Percentiles rank a stretch among this genome's conserved stretches.
These are phyloP conservation scores for Aspergillus eucalypticola DNA, from an alignment of 2,329 filamentous ascomycete species.

Conservation along the genomic window DNA sequence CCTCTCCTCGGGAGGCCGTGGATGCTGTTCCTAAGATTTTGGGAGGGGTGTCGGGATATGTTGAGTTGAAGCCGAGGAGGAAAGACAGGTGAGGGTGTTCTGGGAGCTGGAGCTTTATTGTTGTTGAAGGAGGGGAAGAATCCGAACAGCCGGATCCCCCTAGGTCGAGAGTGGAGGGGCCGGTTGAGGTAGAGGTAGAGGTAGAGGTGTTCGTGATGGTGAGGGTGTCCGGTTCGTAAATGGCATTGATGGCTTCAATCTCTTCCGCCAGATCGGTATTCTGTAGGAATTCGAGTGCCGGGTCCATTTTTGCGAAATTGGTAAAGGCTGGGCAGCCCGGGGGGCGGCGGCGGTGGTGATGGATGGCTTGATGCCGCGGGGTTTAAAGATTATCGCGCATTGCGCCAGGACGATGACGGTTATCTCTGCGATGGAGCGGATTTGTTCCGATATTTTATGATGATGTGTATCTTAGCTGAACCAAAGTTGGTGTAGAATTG, in stretches of 20 bases:
- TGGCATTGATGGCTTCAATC: constrained; percentile 51
- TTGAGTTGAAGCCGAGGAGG: constrained; percentile 64
- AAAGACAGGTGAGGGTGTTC: constrained; percentile 51
- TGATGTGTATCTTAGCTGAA: not conserved
- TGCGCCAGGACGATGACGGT: not conserved
- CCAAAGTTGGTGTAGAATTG: not conserved
- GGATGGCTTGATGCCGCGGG: not conserved
- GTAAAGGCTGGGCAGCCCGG: not conserved
- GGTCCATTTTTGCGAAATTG: constrained; percentile 16
- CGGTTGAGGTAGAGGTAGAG: constrained; percentile 21
- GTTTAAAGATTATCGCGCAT: not conserved
- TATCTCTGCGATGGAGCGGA: not conserved
- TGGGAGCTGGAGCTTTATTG: constrained; percentile 67
- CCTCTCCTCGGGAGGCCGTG: constrained; percentile 71
- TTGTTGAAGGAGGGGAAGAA: constrained; percentile 31
- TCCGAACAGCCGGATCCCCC: constrained; percentile 23
- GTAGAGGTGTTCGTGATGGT: constrained; percentile 38
- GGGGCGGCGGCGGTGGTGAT: not conserved
- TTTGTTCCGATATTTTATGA: not conserved
- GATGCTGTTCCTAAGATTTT: constrained; percentile 75
- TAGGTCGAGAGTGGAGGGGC: constrained; percentile 28
- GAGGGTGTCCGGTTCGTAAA: constrained; percentile 67
- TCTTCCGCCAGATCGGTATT: constrained; percentile 48
- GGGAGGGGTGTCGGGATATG: constrained; percentile 76
- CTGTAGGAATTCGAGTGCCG: constrained; percentile 28